A percentile compares a stretch with the other conserved stretches of the same genome.
These are phyloP conservation scores for Skeletonema costatum DNA, from an alignment of 108 stramenopile genomes.

Conservation along the genomic window DNA sequence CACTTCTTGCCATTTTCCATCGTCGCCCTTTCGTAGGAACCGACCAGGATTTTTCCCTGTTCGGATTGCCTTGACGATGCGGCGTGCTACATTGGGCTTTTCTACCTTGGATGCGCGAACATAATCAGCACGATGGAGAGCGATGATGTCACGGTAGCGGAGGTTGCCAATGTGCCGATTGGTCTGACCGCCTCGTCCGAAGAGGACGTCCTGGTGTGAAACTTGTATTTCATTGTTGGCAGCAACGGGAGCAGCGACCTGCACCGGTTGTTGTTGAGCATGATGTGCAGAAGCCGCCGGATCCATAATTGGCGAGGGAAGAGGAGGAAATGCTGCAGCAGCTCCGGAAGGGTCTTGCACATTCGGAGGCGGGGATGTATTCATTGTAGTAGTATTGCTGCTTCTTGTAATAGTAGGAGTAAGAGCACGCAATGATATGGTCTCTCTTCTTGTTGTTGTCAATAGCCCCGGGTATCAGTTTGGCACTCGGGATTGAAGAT, in stretches of 20 bases:
- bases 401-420: no score
- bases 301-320: neutral
- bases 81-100: conserved; percentile 79
- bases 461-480: no score
- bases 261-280: neutral
- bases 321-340: neutral
- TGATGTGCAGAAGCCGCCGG: neutral
- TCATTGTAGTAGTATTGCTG: neutral
- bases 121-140: conserved; percentile 76
- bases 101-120: conserved; percentile 67
- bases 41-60: conserved; percentile 37
- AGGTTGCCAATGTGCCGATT: conserved; percentile 81
- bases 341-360: neutral
- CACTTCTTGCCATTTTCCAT: conserved; percentile 74
- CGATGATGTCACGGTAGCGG: conserved; percentile 79
- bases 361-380: neutral
- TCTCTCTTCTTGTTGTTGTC: no score
- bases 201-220: conserved; percentile 53
- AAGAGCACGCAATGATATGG: no score
- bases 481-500: no score
- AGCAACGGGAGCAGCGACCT: neutral
- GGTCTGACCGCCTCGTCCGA: conserved; percentile 77
- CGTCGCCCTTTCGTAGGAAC: conserved; percentile 70
- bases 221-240: neutral
- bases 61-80: conserved; percentile 61